These are phyloP conservation scores for Neurospora tetrasperma DNA, from an alignment of 495 filamentous ascomycete species.

Conservation along the genomic window DNA sequence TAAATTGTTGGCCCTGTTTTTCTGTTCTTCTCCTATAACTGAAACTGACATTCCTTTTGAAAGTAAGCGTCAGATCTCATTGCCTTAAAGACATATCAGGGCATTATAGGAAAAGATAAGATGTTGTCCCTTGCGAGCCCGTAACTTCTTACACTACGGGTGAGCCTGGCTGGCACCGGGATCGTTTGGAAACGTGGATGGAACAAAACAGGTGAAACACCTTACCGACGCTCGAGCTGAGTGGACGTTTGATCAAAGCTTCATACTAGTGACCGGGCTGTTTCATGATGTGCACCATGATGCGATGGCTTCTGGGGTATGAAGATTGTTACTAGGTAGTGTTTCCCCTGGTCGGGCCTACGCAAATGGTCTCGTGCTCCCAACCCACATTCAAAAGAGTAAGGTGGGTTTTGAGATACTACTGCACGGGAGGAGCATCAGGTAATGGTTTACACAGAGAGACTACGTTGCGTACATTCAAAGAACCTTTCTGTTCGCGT, in stretches of 20 bases:
- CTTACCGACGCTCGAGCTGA: background rate
- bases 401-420: background rate
- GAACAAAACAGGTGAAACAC: constrained; percentile 6
- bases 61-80: too few relatives aligned
- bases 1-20: background rate
- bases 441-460: too few relatives aligned
- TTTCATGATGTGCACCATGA: background rate
- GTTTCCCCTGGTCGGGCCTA: background rate
- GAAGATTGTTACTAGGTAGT: background rate
- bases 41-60: background rate
- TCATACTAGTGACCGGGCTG: background rate
- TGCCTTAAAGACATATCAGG: too few relatives aligned
- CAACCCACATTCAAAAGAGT: background rate
- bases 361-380: background rate
- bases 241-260: background rate
- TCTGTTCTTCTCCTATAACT: background rate
- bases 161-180: background rate
- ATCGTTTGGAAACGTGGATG: background rate
- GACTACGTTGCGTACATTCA: background rate
- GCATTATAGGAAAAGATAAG: too few relatives aligned
- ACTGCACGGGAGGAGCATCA: background rate
- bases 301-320: background rate
- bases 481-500: background rate
- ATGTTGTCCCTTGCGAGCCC: too few relatives aligned
- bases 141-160: too few relatives aligned